A percentile compares a stretch with the other conserved stretches of the same genome.
These are phyloP conservation scores for Anthoceros angustus DNA, from an alignment of 225 moss, liverwort and hornwort genomes.

Conservation along the genomic window DNA sequence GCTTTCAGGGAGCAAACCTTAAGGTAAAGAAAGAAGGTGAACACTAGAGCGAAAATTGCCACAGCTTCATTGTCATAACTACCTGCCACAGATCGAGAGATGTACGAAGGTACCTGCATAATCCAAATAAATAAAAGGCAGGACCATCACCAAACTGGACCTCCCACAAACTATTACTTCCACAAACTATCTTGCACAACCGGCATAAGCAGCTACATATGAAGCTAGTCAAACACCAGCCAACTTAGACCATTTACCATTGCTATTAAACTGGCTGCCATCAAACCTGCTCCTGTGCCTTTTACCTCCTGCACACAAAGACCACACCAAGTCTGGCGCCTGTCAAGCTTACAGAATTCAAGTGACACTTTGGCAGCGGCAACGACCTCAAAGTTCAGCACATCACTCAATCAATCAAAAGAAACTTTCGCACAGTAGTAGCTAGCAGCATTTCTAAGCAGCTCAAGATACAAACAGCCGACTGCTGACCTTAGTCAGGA, in stretches of 20 bases:
- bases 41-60: slow-evolving; percentile 92
- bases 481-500: slow-evolving; percentile 61
- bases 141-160: background rate
- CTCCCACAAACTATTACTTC: too few relatives aligned
- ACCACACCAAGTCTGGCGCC: slow-evolving; percentile 8
- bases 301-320: slow-evolving; percentile 66
- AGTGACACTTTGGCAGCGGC: background rate
- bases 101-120: slow-evolving; percentile 90
- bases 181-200: too few relatives aligned
- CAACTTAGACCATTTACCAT: slow-evolving; percentile 25
- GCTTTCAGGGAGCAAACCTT: slow-evolving; percentile 40
- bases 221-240: background rate
- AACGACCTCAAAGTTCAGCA: too few relatives aligned
- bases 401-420: too few relatives aligned
- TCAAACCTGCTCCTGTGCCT: slow-evolving; percentile 88
- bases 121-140: background rate
- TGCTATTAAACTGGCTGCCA: slow-evolving; percentile 67
- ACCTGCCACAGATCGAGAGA: slow-evolving; percentile 93
- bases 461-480: slow-evolving; percentile 3
- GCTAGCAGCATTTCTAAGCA: background rate
- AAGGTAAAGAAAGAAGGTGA: slow-evolving; percentile 83
- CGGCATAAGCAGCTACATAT: too few relatives aligned
- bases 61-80: slow-evolving; percentile 98
- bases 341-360: background rate
- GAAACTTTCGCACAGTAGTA: too few relatives aligned